Evolutionary conservation across 208 protist genomes (phyloP).

Genomic region (Angomonas ambiguus): DNA sequence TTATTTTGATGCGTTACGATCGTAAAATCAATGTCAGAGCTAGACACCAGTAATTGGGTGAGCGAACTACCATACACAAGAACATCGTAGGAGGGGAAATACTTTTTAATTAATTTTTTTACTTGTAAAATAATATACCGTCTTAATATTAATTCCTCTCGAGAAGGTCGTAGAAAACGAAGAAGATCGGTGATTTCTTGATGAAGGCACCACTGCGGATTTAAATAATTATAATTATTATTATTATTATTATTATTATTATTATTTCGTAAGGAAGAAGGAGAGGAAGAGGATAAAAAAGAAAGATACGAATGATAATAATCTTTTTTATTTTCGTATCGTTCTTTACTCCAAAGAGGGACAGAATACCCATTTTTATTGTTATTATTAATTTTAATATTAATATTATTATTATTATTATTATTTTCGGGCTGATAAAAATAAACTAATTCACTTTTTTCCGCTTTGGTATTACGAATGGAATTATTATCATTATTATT

Average conservation of each 20-base stretch:
- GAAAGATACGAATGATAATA: too few relatives aligned
- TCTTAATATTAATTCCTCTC: constrained; percentile 80
- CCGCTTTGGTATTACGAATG: background rate
- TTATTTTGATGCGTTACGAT: too few relatives aligned
- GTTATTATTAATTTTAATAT: background rate
- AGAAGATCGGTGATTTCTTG: constrained; percentile 83
- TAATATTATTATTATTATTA: constrained; percentile 1
- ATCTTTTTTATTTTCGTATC: background rate
- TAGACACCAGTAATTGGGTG: constrained; percentile 83
- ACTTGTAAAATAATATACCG: constrained; percentile 61
- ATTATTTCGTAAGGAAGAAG: background rate
- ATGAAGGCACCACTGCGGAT: constrained; percentile 63
- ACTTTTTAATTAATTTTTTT: constrained; percentile 52
- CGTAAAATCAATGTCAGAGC: constrained; percentile 83
- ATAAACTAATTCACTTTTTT: background rate
- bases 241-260: background rate
- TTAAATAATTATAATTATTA: background rate
- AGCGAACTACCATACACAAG: constrained; percentile 85
- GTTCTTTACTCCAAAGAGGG: constrained; percentile 22
- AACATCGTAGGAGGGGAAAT: constrained; percentile 73
- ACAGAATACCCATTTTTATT: background rate
- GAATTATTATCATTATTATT: background rate
- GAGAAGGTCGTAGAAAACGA: constrained; percentile 65
- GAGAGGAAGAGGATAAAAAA: too few relatives aligned
- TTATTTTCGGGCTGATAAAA: too few relatives aligned